These are phyloP conservation scores for Fistulinella cinereoalba DNA, from an alignment of 1,284 basidiomycete species.

Conservation along the genomic window DNA sequence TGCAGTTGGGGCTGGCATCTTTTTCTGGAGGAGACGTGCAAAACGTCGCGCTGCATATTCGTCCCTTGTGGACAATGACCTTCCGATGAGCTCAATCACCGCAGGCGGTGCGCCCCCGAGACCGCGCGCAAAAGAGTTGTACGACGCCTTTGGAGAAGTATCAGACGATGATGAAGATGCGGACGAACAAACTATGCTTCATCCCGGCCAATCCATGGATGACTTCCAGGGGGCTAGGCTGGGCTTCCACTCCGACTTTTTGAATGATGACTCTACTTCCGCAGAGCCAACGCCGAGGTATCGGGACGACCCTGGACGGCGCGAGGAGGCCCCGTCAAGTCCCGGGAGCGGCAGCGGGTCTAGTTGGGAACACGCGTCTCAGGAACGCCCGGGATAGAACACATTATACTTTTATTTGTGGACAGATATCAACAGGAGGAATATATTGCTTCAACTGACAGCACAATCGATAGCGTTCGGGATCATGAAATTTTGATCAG, in stretches of 20 bases:
- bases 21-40: constrained; percentile 68
- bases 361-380: constrained; percentile 74
- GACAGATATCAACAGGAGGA: constrained; percentile 12
- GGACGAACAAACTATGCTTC: constrained; percentile 63
- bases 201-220: constrained; percentile 25
- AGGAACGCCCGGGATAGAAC: constrained; percentile 24
- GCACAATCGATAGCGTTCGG: constrained; percentile 1
- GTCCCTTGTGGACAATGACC: constrained; percentile 68
- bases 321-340: constrained; percentile 36
- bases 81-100: constrained; percentile 67
- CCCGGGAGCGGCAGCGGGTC: constrained; percentile 48
- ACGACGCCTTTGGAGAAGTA: constrained; percentile 88
- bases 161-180: constrained; percentile 74
- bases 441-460: constrained; percentile 2
- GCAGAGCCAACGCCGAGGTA: constrained; percentile 46
- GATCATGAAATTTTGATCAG: constrained; percentile 3
- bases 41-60: constrained; percentile 58
- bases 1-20: constrained; percentile 58
- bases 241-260: constrained; percentile 60
- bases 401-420: constrained; percentile 17
- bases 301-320: constrained; percentile 54
- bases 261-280: constrained; percentile 54
- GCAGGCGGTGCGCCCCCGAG: constrained; percentile 35
- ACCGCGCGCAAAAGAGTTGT: constrained; percentile 75
- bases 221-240: constrained; percentile 27